These are phyloP conservation scores for Fonsecaea pedrosoi DNA, from an alignment of 2,329 filamentous ascomycete genomes.

Conservation along the genomic window DNA sequence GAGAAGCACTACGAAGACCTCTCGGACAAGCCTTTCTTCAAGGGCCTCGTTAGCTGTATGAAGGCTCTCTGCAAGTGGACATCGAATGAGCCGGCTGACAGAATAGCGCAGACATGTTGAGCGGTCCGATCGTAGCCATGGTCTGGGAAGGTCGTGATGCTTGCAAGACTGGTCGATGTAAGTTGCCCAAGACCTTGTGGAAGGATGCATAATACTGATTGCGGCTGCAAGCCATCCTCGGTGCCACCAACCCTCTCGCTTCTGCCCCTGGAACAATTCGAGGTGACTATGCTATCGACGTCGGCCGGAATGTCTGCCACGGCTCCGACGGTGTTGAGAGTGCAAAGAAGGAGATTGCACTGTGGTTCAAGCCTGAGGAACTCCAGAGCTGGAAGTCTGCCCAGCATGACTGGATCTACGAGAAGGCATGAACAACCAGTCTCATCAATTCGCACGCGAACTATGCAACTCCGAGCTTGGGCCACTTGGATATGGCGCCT, in stretches of 20 bases:
- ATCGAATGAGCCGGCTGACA: conserved; percentile 24
- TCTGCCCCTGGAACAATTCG: conserved; percentile 98
- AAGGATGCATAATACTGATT: conserved; percentile 34
- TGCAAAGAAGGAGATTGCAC: conserved; percentile 98
- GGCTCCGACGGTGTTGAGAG: conserved; percentile 98
- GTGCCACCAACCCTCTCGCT: conserved; percentile 97
- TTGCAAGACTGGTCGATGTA: conserved; percentile 96
- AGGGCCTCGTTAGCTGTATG: conserved; percentile 86
- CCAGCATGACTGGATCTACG: conserved; percentile 94
- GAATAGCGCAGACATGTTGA: conserved; percentile 78
- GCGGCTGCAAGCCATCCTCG: conserved; percentile 73
- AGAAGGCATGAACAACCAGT: conserved; percentile 68
- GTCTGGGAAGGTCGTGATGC: conserved; percentile 99
- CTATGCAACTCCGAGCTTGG: neutral
- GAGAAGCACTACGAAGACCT: conserved; percentile 98
- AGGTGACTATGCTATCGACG: conserved; percentile 85
- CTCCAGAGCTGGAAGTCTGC: conserved; percentile 82
- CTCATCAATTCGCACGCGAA: no score
- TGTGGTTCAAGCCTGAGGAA: conserved; percentile 96
- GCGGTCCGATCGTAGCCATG: conserved; percentile 97
- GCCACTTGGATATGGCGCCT: neutral
- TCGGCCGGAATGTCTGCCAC: conserved; percentile 99
- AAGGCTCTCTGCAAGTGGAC: conserved; percentile 12
- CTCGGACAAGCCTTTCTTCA: conserved; percentile 94
- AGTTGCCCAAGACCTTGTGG: conserved; percentile 45